Conservation (phyloP, 495 filamentous ascomycete genomes). For the Acidiella bohemica region DNA sequence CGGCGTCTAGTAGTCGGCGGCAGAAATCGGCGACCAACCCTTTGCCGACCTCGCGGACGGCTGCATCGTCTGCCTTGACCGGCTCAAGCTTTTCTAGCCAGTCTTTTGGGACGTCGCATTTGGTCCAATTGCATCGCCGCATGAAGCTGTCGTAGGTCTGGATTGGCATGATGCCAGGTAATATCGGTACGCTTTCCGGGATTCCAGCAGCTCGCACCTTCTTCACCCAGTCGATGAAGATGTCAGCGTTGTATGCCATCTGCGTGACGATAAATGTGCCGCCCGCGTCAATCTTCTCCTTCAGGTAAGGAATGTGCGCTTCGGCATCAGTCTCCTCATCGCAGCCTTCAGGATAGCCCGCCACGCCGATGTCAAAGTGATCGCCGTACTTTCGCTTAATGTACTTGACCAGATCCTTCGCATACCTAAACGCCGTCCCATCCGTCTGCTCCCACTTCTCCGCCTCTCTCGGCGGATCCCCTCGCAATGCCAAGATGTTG, state of each 20-base stretch:
- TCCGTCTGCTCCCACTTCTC: constrained; percentile 68
- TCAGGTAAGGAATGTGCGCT: constrained; percentile 75
- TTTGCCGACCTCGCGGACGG: constrained; percentile 82
- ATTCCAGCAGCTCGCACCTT: constrained; percentile 78
- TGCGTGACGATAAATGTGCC: constrained; percentile 91
- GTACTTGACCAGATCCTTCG: constrained; percentile 84
- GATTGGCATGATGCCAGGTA: constrained; percentile 98
- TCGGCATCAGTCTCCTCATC: constrained; percentile 85
- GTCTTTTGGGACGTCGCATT: constrained; percentile 60
- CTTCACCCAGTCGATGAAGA: constrained; percentile 78
- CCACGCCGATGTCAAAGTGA: constrained; percentile 96
- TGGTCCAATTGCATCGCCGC: constrained; percentile 77
- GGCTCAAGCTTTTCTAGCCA: constrained; percentile 79
- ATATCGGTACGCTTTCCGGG: constrained; percentile 56
- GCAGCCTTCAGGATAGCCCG: constrained; percentile 91
- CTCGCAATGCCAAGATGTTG: constrained; percentile 90
- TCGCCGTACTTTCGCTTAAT: constrained; percentile 80
- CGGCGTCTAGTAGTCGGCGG: constrained; percentile 61
- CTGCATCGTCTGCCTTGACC: constrained; percentile 90
- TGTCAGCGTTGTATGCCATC: constrained; percentile 98
- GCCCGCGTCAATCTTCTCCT: constrained; percentile 94
- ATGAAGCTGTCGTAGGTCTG: constrained; percentile 87
- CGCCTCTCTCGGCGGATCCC: constrained; percentile 88
- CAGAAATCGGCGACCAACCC: constrained; percentile 87
- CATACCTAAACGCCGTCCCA: constrained; percentile 69